Conservation (phyloP, 768 basidiomycete species). For the Paxillus ammoniavirescens region DNA sequence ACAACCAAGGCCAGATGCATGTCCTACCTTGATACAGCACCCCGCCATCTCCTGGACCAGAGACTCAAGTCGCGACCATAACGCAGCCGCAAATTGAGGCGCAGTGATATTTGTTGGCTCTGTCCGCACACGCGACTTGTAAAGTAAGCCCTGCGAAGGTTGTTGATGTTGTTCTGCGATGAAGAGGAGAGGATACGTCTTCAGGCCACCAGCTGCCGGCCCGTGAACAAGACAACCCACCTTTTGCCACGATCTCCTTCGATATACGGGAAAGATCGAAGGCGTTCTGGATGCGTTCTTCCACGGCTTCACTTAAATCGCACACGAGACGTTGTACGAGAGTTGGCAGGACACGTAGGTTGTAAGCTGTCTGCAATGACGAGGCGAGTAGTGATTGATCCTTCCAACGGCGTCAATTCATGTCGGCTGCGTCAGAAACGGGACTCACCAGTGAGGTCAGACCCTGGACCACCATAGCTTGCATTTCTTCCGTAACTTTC, state of each 20-base stretch:
- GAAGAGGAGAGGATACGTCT: not conserved
- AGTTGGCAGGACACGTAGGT: constrained; percentile 79
- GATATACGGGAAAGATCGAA: constrained; percentile 90
- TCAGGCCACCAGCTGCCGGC: not conserved
- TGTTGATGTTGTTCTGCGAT: constrained; percentile 19
- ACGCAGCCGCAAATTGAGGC: constrained; percentile 77
- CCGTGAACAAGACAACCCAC: constrained; percentile 32
- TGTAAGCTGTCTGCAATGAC: constrained; percentile 94
- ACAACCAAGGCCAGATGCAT: not conserved
- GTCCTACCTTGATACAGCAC: constrained; percentile 80
- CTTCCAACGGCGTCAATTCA: constrained; percentile 37
- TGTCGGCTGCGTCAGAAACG: not conserved
- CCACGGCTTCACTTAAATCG: constrained; percentile 82
- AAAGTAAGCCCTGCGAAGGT: constrained; percentile 45
- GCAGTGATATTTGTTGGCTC: constrained; percentile 89
- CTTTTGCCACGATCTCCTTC: constrained; percentile 80
- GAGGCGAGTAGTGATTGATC: constrained; percentile 90
- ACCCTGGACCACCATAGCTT: constrained; percentile 82
- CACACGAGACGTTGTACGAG: constrained; percentile 76
- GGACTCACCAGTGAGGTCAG: constrained; percentile 68
- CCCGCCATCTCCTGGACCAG: constrained; percentile 85
- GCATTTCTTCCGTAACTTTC: constrained; percentile 83
- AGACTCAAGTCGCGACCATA: constrained; percentile 57
- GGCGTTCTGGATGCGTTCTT: constrained; percentile 72
- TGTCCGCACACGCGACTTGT: constrained; percentile 83